A percentile compares a stretch with the other conserved stretches of the same genome.
These are phyloP conservation scores for Ciborinia camelliae DNA, from an alignment of 2,329 filamentous ascomycete species.

Conservation along the genomic window DNA sequence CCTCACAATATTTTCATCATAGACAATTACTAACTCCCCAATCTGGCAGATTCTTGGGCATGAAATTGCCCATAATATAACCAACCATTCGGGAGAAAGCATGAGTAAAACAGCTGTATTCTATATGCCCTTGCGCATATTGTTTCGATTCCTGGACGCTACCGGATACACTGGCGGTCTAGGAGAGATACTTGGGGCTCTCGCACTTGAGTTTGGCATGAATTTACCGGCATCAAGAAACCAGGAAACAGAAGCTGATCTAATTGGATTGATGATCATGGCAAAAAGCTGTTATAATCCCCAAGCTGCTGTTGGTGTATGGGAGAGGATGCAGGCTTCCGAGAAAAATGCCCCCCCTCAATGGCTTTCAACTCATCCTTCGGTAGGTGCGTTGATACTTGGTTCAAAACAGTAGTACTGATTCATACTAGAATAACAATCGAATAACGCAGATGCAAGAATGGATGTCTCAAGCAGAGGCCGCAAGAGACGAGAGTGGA, in stretches of 20 bases:
- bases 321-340: constrained; percentile 61
- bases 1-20: neutral
- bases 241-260: constrained; percentile 76
- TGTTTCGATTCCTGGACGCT: constrained; percentile 39
- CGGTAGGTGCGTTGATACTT: constrained; percentile 45
- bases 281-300: constrained; percentile 75
- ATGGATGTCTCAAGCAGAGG: constrained; percentile 57
- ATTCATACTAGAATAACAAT: constrained; percentile 50
- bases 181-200: constrained; percentile 28
- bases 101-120: constrained; percentile 42
- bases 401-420: constrained; percentile 13
- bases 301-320: constrained; percentile 61
- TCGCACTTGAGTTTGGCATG: constrained; percentile 57
- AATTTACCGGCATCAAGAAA: constrained; percentile 63
- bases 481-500: constrained; percentile 52
- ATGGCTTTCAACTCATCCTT: constrained; percentile 74
- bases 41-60: constrained; percentile 74
- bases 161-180: constrained; percentile 29
- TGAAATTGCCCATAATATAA: constrained; percentile 75
- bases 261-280: constrained; percentile 81
- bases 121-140: constrained; percentile 40
- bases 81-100: constrained; percentile 64
- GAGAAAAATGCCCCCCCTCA: constrained; percentile 57
- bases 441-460: constrained; percentile 62
- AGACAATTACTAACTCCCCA: constrained; percentile 31